Percentiles rank a stretch among this genome's conserved stretches.
Evolutionary conservation across 495 filamentous ascomycete species (phyloP).

Genomic region (Hypoxylon subgilvum): DNA sequence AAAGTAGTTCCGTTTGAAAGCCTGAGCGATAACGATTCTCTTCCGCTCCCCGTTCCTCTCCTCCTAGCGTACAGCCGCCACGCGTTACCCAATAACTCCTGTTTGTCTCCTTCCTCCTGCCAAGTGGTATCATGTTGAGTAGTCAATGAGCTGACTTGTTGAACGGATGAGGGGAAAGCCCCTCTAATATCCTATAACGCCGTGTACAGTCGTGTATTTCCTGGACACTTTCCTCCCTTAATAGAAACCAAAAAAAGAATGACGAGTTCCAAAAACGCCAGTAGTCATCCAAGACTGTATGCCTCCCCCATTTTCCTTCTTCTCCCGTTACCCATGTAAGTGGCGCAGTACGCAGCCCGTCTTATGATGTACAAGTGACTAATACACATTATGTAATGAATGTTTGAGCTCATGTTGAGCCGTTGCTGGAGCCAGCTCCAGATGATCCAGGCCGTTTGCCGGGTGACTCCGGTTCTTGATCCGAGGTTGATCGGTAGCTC

Average conservation of each 20-base stretch:
- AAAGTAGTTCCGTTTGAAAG: slow-evolving; percentile 19
- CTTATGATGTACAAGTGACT: slow-evolving; percentile 20
- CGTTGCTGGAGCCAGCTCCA: slow-evolving; percentile 34
- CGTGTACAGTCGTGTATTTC: slow-evolving; percentile 4
- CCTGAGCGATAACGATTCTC: slow-evolving; percentile 9
- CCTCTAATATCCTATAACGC: slow-evolving; percentile 7
- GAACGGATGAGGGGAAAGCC: neutral
- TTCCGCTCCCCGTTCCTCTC: neutral
- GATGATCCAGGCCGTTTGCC: slow-evolving; percentile 38
- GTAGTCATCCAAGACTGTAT: slow-evolving; percentile 6
- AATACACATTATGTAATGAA: slow-evolving; percentile 34
- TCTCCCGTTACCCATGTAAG: neutral
- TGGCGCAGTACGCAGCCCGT: neutral
- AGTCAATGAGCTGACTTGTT: slow-evolving; percentile 12
- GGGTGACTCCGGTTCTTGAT: slow-evolving; percentile 39
- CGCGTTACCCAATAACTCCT: slow-evolving; percentile 26
- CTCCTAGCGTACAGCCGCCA: slow-evolving; percentile 15
- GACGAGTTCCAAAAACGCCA: slow-evolving; percentile 22
- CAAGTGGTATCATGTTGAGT: slow-evolving; percentile 38
- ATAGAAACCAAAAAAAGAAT: neutral
- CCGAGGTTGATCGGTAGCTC: slow-evolving; percentile 34
- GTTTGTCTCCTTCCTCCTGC: slow-evolving; percentile 20
- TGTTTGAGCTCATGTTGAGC: slow-evolving; percentile 26
- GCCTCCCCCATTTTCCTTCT: neutral
- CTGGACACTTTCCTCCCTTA: slow-evolving; percentile 7